A percentile compares a stretch with the other conserved stretches of the same genome.
phyloP scores from a whole-genome alignment of 768 basidiomycete species.

The Boletus subparvulus region DNA sequence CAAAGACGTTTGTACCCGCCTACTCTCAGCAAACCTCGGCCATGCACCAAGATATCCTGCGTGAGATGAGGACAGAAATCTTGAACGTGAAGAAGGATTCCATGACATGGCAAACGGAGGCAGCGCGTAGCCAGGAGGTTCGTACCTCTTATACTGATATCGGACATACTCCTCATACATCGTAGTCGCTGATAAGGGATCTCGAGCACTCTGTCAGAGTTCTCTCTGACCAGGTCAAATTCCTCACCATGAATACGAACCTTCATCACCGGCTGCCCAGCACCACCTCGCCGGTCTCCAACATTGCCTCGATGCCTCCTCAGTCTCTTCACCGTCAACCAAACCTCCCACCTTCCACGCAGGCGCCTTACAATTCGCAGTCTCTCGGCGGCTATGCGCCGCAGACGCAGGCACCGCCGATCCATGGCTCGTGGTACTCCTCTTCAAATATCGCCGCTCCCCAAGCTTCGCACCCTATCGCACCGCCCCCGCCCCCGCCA shows the following conservation, averaged over 20 bases:
- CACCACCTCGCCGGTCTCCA: slow-evolving; percentile 35
- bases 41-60: slow-evolving; percentile 78
- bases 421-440: slow-evolving; percentile 54
- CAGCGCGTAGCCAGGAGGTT: slow-evolving; percentile 78
- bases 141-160: slow-evolving; percentile 17
- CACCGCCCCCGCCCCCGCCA: slow-evolving; percentile 54
- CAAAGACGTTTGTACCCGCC: slow-evolving; percentile 70
- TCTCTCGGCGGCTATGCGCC: slow-evolving; percentile 32
- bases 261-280: slow-evolving; percentile 35
- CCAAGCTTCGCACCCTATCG: slow-evolving; percentile 77
- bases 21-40: slow-evolving; percentile 71
- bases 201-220: slow-evolving; percentile 75
- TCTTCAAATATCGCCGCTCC: slow-evolving; percentile 67
- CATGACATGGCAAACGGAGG: slow-evolving; percentile 77
- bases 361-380: slow-evolving; percentile 32
- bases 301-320: slow-evolving; percentile 38
- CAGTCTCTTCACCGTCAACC: slow-evolving; percentile 37
- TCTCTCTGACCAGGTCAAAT: slow-evolving; percentile 81
- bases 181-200: slow-evolving; percentile 71
- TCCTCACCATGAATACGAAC: slow-evolving; percentile 57
- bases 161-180: slow-evolving; percentile 6
- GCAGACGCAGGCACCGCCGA: slow-evolving; percentile 31
- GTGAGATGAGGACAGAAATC: slow-evolving; percentile 75
- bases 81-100: slow-evolving; percentile 77
- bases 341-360: slow-evolving; percentile 39